These are phyloP conservation scores for Microdochium bolleyi DNA, from an alignment of 2,329 filamentous ascomycete species.

Conservation along the genomic window DNA sequence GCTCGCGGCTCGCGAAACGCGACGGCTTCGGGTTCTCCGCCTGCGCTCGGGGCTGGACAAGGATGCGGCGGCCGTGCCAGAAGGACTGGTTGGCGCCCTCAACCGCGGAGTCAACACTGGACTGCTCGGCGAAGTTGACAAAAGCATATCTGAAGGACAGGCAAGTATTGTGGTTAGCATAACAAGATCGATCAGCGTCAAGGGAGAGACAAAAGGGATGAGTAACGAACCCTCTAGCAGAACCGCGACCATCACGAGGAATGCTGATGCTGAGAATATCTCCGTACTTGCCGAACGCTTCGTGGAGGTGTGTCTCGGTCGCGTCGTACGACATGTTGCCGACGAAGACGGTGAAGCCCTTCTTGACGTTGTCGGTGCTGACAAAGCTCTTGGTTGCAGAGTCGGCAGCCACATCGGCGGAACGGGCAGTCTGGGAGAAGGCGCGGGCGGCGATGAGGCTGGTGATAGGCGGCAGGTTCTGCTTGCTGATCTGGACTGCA, in stretches of 20 bases:
- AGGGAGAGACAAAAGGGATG: not conserved
- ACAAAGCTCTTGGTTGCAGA: slow-evolving; percentile 1
- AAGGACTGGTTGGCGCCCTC: slow-evolving; percentile 17
- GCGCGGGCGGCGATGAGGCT: slow-evolving; percentile 13
- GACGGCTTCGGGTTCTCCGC: not conserved
- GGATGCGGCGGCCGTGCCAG: slow-evolving; percentile 24
- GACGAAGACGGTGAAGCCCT: slow-evolving; percentile 34
- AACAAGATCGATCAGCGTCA: not conserved
- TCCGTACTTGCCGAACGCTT: slow-evolving; percentile 43
- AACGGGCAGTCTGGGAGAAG: slow-evolving; percentile 20
- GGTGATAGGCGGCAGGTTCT: slow-evolving; percentile 10
- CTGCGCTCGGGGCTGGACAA: slow-evolving; percentile 10
- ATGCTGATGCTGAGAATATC: slow-evolving; percentile 12
- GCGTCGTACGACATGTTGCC: slow-evolving; percentile 66
- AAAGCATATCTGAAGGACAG: slow-evolving; percentile 18
- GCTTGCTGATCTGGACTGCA: slow-evolving; percentile 16
- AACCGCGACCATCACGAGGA: slow-evolving; percentile 15
- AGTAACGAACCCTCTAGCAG: slow-evolving; percentile 22
- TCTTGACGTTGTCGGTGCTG: not conserved
- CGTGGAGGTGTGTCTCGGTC: slow-evolving; percentile 49
- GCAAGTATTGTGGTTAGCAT: not conserved
- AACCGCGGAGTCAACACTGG: slow-evolving; percentile 12
- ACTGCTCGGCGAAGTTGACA: slow-evolving; percentile 10
- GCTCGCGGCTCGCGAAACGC: not conserved
- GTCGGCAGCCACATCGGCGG: slow-evolving; percentile 8